Evolutionary conservation across 1,139 yeast genomes (phyloP).

Genomic region (Hansenula lynferdii): DNA sequence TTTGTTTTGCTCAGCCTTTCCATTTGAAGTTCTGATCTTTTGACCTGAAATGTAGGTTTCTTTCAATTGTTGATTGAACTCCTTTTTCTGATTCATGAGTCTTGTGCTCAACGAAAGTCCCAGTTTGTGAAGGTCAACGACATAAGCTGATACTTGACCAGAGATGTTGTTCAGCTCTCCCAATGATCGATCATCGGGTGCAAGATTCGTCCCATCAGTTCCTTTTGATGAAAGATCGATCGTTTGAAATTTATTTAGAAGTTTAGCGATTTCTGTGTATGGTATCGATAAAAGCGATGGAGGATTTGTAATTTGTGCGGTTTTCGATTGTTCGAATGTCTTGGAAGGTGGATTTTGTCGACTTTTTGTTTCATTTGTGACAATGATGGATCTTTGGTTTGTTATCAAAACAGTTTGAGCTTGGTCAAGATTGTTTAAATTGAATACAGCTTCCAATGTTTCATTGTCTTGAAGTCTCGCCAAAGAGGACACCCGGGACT

Average conservation of each 20-base stretch:
- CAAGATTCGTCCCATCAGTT: constrained; percentile 22
- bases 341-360: no score
- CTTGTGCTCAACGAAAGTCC: constrained; percentile 21
- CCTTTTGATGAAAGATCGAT: constrained; percentile 14
- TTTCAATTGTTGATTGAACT: constrained; percentile 33
- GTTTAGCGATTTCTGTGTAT: constrained; percentile 1
- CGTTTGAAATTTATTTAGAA: constrained; percentile 3
- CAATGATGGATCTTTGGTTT: neutral
- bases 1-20: constrained; percentile 7
- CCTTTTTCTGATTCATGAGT: constrained; percentile 11
- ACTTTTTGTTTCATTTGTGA: neutral
- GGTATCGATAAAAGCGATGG: no score
- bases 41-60: constrained; percentile 16
- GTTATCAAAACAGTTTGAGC: no score
- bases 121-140: constrained; percentile 24
- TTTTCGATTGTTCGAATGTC: no score
- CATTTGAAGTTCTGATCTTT: constrained; percentile 7
- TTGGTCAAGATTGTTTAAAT: neutral
- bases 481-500: neutral
- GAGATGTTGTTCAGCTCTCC: constrained; percentile 23
- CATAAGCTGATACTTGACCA: constrained; percentile 20
- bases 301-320: no score
- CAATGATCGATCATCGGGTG: constrained; percentile 18
- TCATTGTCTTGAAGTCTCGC: neutral
- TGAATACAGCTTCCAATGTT: neutral